Base-by-base conservation (phyloP, 345 rosid species). In the Lepidium aucheri region DNA sequence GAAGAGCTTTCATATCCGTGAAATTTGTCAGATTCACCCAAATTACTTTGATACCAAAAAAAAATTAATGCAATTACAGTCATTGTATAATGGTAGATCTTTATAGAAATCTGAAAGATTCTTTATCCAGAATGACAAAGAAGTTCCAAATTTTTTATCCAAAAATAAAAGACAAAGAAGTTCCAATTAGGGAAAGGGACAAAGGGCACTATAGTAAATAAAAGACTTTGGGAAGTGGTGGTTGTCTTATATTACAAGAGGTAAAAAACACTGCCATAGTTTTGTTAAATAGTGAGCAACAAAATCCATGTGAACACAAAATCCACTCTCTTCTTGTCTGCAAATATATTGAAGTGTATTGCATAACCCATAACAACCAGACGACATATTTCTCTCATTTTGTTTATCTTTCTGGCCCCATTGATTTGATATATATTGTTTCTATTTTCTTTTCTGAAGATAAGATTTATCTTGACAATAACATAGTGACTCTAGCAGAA, bases 291-390 rank as follows among this genome's bases (percentile, higher is more conserved):
- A 32, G 73, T 28, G 53, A 59, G 20, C 59, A 69, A 59, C 43
- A 40, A 68, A 59, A 68, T 68, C 57, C 42, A 47, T 68, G 72
- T 57, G 72, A 68, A 36, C 40, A 68, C 40, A 68, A 47, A 68
- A 68, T 68, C 49, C 4, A 59, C 43, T 40, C 59, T 59, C 66
- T 17, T 68, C 67, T 67, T 55, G 72, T 47, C 74, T 24, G 58
- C 35, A 45, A 28, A 63, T 60, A 60, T 26, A 61, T 71, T 69
- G 16, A 60, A 67, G 42, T 32, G 36, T 24, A 45, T 18, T 42
- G 50, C 44, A 49, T 46, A 35, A 56, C 34, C 50, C 51, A 50
- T 58, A 39, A 9, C 45, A 30, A 68, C 52, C 22, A 68, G 41
- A 68, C 1, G 73, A 59, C 52, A 40, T 39, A 35, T 26, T 69